Percentiles rank a stretch among this genome's conserved stretches.
phyloP scores from a whole-genome alignment of 2,329 filamentous ascomycete genomes.

The Paecilomyces sp. region DNA sequence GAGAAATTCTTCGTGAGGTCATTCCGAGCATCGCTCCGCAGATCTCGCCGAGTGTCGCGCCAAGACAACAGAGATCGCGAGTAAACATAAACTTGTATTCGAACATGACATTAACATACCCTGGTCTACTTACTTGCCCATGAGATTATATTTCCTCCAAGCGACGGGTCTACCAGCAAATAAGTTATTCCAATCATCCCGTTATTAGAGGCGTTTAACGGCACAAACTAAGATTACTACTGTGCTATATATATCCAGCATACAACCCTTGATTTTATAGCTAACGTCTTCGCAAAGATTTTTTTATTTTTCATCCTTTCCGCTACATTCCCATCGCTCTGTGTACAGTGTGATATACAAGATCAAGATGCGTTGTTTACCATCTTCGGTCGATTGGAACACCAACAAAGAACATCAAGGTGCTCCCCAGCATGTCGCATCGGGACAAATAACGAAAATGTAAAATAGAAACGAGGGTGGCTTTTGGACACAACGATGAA shows the following conservation, averaged over 20 bases:
- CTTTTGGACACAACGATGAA: not conserved
- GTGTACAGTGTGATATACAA: not conserved
- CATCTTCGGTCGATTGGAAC: not conserved
- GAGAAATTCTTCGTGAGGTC: not conserved
- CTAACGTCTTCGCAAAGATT: not conserved
- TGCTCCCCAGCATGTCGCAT: not conserved
- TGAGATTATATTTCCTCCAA: too few species aligned
- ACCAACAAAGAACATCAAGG: not conserved
- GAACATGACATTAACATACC: too few species aligned
- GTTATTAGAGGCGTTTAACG: not conserved
- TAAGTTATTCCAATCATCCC: not conserved
- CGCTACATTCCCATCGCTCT: not conserved
- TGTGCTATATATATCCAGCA: not conserved
- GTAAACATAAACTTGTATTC: too few species aligned
- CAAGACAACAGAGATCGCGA: too few species aligned
- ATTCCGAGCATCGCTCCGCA: too few species aligned
- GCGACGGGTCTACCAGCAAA: not conserved
- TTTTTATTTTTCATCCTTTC: not conserved
- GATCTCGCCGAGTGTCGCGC: too few species aligned
- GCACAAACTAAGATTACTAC: not conserved
- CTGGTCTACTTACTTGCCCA: too few species aligned
- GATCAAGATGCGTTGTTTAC: not conserved
- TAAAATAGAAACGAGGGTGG: not conserved
- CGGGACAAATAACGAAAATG: not conserved
- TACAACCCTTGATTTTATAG: not conserved